phyloP scores from a whole-genome alignment of 2,329 filamentous ascomycete species.

The Calonectria ilicicola region DNA sequence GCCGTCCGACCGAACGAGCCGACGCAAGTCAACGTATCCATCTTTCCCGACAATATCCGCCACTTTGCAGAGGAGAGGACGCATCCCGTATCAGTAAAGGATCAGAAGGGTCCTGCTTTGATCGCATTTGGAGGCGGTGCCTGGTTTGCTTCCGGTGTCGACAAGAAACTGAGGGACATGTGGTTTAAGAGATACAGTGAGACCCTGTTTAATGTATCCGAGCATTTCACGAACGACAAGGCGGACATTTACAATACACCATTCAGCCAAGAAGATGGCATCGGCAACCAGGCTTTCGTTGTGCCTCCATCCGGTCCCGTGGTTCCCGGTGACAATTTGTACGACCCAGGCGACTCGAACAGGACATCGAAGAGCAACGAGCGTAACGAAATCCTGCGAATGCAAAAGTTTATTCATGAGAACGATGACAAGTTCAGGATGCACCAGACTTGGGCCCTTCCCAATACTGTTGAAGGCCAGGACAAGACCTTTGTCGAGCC shows the following conservation, averaged over 20 bases:
- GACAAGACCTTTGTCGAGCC: conserved; percentile 34
- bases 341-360: conserved; percentile 22
- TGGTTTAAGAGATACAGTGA: conserved; percentile 28
- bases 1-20: background rate
- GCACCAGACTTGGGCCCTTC: conserved; percentile 35
- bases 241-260: conserved; percentile 31
- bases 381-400: background rate
- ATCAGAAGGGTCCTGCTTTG: background rate
- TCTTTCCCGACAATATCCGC: background rate
- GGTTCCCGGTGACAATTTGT: background rate
- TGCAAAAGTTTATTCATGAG: conserved; percentile 25
- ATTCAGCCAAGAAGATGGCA: conserved; percentile 38
- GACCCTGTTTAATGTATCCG: conserved; percentile 34
- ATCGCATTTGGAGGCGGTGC: background rate
- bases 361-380: conserved; percentile 24
- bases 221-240: conserved; percentile 27
- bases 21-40: background rate
- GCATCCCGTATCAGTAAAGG: background rate
- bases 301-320: conserved; percentile 30
- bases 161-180: background rate
- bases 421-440: conserved; percentile 31
- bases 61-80: background rate
- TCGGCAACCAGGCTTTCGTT: conserved; percentile 45
- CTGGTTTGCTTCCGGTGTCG: conserved; percentile 8
- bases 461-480: conserved; percentile 27